Base-by-base conservation (phyloP, 176 grass and related monocot species). In the Cocos nucifera region DNA sequence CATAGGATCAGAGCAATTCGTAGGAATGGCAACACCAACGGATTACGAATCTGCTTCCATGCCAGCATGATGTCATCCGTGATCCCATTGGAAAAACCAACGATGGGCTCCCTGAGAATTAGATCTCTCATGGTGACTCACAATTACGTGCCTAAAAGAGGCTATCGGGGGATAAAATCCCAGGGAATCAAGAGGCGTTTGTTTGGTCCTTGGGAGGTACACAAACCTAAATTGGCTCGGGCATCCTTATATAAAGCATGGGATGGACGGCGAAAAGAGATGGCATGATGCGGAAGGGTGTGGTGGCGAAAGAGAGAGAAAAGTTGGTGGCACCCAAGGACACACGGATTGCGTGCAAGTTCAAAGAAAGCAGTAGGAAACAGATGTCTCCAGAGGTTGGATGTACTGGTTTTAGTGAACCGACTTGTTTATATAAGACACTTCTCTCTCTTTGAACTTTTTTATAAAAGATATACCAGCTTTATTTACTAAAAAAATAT, bases 1-100 rank as follows among this genome's bases (percentile, higher is more conserved):
- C 90, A 95, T 5, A 86, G 0, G 64, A 89, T 84, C 22, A 95
- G 64, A 17, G 77, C 63, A 17, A 69, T 22, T 66, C 86, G 70
- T 27, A 95, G 74, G 19, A 69, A 16, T 10, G 90, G 90, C 67
- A 86, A 67, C 5, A 95, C 48, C 16, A 95, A 56, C 2, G 59
- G 29, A 4, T 28, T 63, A 22, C 83, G 72, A 58, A 84, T 49
- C 8, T 28, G 77, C 20, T 0, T 29, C 90, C 86, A 95, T 10
- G 44, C 70, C 29, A 64, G 57, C 55, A 4, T 56, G 0, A 78
- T 17, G 39, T 17, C 57, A 1, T 66, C 59, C 1, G 19, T 19
- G n/a, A 69, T 4, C 19, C 56, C 58, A 10, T 25, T 9, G n/a
- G 2, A 44, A 10, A 2, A 6, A 14, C 39, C 19, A 17, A 62